A percentile compares a stretch with the other conserved stretches of the same genome.
These are phyloP conservation scores for Hypoxylon rickii DNA, from an alignment of 495 filamentous ascomycete genomes.

Conservation along the genomic window DNA sequence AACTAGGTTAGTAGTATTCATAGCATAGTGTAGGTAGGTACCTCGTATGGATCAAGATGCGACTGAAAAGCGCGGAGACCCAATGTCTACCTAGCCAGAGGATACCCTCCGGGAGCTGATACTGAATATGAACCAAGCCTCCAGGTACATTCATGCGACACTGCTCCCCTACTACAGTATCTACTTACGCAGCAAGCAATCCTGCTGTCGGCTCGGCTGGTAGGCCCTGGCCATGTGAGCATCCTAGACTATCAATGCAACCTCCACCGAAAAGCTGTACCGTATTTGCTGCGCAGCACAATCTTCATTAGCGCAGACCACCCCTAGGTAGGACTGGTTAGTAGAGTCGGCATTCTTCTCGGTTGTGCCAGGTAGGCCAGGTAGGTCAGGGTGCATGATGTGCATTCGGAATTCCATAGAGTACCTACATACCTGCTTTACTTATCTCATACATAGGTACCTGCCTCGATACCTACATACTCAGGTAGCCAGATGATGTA, in stretches of 20 bases:
- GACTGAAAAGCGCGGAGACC: slow-evolving; percentile 16
- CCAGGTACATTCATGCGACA: slow-evolving; percentile 33
- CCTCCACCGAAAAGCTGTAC: slow-evolving; percentile 35
- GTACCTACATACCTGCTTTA: neutral
- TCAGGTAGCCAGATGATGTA: too few relatives aligned
- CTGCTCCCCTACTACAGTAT: slow-evolving; percentile 10
- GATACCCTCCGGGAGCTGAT: slow-evolving; percentile 19
- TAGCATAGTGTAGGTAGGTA: slow-evolving; percentile 21
- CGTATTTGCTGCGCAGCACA: slow-evolving; percentile 22
- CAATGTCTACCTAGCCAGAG: slow-evolving; percentile 20
- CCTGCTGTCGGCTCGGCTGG: slow-evolving; percentile 30
- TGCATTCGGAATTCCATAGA: slow-evolving; percentile 36
- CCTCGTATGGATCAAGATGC: slow-evolving; percentile 5
- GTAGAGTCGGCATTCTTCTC: slow-evolving; percentile 34
- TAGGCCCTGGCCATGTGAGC: slow-evolving; percentile 28
- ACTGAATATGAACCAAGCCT: slow-evolving; percentile 29
- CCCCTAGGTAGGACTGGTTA: slow-evolving; percentile 34
- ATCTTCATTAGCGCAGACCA: slow-evolving; percentile 17
- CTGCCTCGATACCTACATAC: too few relatives aligned
- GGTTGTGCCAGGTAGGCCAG: slow-evolving; percentile 32
- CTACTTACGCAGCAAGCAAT: slow-evolving; percentile 3
- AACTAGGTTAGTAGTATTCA: too few relatives aligned
- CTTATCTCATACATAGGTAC: too few relatives aligned
- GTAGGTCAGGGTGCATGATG: slow-evolving; percentile 37
- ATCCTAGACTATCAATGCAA: slow-evolving; percentile 36